Conservation (phyloP, 257 asterid species). For the Forsythia viridissima region DNA sequence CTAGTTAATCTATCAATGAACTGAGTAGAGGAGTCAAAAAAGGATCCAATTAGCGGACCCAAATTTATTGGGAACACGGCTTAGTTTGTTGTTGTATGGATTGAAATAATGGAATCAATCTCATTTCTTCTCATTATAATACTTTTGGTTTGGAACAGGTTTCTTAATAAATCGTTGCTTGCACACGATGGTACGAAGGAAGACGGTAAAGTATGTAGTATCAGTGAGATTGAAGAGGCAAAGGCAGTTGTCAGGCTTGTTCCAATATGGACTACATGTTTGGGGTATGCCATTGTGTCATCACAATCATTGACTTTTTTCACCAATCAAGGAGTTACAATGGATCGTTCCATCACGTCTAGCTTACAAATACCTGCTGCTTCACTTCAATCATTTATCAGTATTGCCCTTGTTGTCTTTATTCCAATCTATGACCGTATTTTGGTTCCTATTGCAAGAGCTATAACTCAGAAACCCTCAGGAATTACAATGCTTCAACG, state of each 20-base stretch:
- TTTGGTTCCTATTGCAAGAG: slow-evolving; percentile 41
- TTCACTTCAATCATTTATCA: slow-evolving; percentile 26
- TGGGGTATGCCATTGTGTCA: slow-evolving; percentile 34
- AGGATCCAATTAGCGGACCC: too few relatives aligned
- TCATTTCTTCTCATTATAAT: background rate
- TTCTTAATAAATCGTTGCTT: slow-evolving; percentile 33
- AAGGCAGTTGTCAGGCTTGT: slow-evolving; percentile 35
- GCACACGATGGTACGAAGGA: slow-evolving; percentile 7
- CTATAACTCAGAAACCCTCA: slow-evolving; percentile 33
- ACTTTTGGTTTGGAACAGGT: slow-evolving; percentile 21
- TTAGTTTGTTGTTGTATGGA: background rate
- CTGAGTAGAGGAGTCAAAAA: too few relatives aligned
- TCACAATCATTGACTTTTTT: slow-evolving; percentile 41
- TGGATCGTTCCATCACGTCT: slow-evolving; percentile 36
- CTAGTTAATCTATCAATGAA: too few relatives aligned
- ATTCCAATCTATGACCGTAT: slow-evolving; percentile 40
- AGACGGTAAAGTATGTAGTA: slow-evolving; percentile 6
- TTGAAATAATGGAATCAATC: background rate
- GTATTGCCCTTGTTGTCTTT: slow-evolving; percentile 23
- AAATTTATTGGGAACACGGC: too few relatives aligned
- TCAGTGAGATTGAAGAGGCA: slow-evolving; percentile 34
- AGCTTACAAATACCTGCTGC: slow-evolving; percentile 37
- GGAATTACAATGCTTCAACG: slow-evolving; percentile 46
- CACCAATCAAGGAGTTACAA: slow-evolving; percentile 45
- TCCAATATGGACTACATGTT: slow-evolving; percentile 38